A percentile compares a stretch with the other conserved stretches of the same genome.
phyloP scores from a whole-genome alignment of 2,329 filamentous ascomycete species.

The Lojkania enalia region DNA sequence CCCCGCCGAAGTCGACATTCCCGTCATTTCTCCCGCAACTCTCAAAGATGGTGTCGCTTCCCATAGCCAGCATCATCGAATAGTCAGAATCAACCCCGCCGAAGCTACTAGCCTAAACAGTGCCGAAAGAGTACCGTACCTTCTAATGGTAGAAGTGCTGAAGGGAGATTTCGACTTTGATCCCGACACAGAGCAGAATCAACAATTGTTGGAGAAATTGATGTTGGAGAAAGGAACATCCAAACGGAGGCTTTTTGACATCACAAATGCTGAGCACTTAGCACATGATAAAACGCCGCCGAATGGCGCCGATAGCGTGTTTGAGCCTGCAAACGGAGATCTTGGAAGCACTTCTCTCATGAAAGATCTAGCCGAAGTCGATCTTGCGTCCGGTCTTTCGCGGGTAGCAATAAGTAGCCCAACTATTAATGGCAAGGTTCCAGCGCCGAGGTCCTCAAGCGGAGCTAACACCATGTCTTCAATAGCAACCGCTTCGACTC shows the following conservation, averaged over 20 bases:
- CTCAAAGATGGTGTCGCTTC: slow-evolving; percentile 73
- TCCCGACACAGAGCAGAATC: slow-evolving; percentile 72
- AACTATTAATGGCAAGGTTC: slow-evolving; percentile 26
- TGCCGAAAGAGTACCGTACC: slow-evolving; percentile 81
- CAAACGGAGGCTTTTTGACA: slow-evolving; percentile 56
- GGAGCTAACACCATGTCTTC: slow-evolving; percentile 64
- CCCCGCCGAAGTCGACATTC: slow-evolving; percentile 81
- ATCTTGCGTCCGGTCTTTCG: slow-evolving; percentile 36
- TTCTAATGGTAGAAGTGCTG: slow-evolving; percentile 82
- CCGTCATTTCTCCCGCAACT: slow-evolving; percentile 76
- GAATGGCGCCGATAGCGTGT: slow-evolving; percentile 68
- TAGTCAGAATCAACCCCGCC: slow-evolving; percentile 80
- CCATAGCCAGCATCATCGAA: slow-evolving; percentile 77
- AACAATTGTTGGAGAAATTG: slow-evolving; percentile 64
- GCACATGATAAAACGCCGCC: slow-evolving; percentile 50
- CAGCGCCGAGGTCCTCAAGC: slow-evolving; percentile 62
- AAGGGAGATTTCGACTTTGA: slow-evolving; percentile 83
- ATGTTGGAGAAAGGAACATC: slow-evolving; percentile 67
- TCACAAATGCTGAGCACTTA: slow-evolving; percentile 63
- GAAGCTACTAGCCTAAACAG: slow-evolving; percentile 86
- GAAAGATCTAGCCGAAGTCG: slow-evolving; percentile 58
- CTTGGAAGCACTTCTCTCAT: slow-evolving; percentile 73
- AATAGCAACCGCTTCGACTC: slow-evolving; percentile 64
- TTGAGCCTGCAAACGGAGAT: slow-evolving; percentile 80
- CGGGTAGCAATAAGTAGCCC: slow-evolving; percentile 31